Evolutionary conservation across 148 eudicot species (phyloP).

Genomic region (Fagopyrum tataricum): DNA sequence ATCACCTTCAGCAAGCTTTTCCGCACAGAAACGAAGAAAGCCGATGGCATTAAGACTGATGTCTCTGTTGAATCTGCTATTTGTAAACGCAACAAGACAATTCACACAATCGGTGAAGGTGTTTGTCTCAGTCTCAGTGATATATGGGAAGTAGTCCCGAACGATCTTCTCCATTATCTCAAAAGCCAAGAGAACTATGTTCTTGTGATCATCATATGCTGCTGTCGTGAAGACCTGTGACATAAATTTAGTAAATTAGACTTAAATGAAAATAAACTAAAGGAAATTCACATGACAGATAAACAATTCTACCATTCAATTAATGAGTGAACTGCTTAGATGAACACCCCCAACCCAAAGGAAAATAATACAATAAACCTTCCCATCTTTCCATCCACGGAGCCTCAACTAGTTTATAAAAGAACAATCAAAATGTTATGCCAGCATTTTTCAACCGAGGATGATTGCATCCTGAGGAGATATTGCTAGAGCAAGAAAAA

Average conservation of each 20-base stretch:
- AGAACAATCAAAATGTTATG: no score
- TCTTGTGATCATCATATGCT: constrained; percentile 99
- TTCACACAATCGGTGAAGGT: constrained; percentile 99
- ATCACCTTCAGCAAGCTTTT: constrained; percentile 96
- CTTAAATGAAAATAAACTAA: background rate
- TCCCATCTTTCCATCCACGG: no score
- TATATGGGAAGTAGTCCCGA: constrained; percentile 94
- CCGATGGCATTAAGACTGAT: constrained; percentile 94
- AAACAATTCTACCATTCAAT: no score
- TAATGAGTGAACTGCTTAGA: no score
- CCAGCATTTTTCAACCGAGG: no score
- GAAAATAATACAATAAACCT: no score
- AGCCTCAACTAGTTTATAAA: no score
- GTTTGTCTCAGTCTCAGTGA: constrained; percentile 96
- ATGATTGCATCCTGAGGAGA: no score
- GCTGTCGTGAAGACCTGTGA: constrained; percentile 94
- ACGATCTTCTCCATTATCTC: constrained; percentile 94
- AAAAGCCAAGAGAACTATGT: constrained; percentile 85
- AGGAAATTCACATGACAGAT: background rate
- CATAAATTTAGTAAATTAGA: background rate
- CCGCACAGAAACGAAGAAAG: constrained; percentile 91
- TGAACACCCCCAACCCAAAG: no score
- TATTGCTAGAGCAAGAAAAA: no score
- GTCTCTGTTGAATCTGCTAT: constrained; percentile 87
- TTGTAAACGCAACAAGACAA: constrained; percentile 94